phyloP scores from a whole-genome alignment of 345 rosid species.

The Camelina sativa region DNA sequence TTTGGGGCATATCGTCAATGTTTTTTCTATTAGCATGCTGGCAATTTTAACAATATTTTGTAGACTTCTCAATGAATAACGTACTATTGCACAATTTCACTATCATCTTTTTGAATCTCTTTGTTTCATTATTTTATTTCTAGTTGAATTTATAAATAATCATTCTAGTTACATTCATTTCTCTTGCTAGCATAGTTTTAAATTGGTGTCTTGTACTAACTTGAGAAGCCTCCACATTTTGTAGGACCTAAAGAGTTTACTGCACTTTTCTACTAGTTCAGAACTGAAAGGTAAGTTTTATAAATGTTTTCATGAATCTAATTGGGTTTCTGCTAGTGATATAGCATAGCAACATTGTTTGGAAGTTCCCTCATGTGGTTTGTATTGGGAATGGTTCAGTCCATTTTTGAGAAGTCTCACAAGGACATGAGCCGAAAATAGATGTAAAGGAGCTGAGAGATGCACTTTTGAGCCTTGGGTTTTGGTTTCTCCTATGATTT shows the following conservation, averaged over 20 bases:
- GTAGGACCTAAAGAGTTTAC: slow-evolving; percentile 90
- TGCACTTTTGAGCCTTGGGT: slow-evolving; percentile 80
- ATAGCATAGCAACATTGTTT: neutral
- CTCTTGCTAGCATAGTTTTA: slow-evolving; percentile 30
- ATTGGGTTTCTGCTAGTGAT: neutral
- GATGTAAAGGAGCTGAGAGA: slow-evolving; percentile 81
- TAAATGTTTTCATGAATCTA: neutral
- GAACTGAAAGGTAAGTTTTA: slow-evolving; percentile 79
- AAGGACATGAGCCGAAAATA: slow-evolving; percentile 87
- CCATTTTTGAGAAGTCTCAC: slow-evolving; percentile 80
- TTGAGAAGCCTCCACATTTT: slow-evolving; percentile 11
- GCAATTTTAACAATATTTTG: neutral
- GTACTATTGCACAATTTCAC: slow-evolving; percentile 27
- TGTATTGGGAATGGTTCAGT: slow-evolving; percentile 45
- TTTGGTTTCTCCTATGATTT: slow-evolving; percentile 63
- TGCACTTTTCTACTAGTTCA: slow-evolving; percentile 84
- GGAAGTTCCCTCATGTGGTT: slow-evolving; percentile 13
- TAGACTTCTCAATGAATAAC: slow-evolving; percentile 1
- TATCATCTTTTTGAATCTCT: slow-evolving; percentile 1
- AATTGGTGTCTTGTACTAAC: slow-evolving; percentile 7
- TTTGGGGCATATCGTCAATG: neutral
- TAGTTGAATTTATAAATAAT: slow-evolving; percentile 26
- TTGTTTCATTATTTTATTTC: slow-evolving; percentile 29
- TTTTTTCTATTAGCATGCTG: slow-evolving; percentile 13
- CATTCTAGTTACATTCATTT: neutral